Evolutionary conservation across 1,139 yeast genomes (phyloP), one percentile per base, ranked within the genome.

Genomic region (Protomyces inundatus): DNA sequence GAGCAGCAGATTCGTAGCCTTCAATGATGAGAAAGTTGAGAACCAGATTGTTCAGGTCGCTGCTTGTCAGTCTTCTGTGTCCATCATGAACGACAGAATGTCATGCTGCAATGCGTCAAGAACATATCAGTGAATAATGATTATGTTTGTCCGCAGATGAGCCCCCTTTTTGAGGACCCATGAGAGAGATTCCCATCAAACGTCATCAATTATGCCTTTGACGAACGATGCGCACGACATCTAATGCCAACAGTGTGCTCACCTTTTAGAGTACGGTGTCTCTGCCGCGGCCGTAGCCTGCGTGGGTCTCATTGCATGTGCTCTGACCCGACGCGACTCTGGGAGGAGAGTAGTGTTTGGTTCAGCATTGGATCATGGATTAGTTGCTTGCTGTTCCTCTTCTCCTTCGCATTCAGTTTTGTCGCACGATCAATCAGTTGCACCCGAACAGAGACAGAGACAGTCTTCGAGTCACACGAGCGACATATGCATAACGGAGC

Each of bases 1-100:
- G 67, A 2, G 79, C 80, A 0, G 78, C 75, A 2, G 73, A 69
- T 51, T 75, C 74, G 61, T 77, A 75, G 14, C 80, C 80, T 62
- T 77, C 77, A 16, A 74, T 71, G 6, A 77, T 70, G 50, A 77
- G 71, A 61, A 76, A 77, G 69, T 77, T 75, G 73, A 77, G 71
- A 33, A 77, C 73, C 55, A 77, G 65, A 16, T 73, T 67, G 67
- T 77, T 75, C 52, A 77, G 68, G 48, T 71, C 76, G 14, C 72
- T 70, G 45, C 4, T 55, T 66, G 63, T 42, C 50, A 45, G 42
- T 53, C 14, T 10, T 14, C 1, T 7, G 12, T n/a, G 23, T 48
- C 23, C 23, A 39, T n/a, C 32, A 16, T 23, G 33, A 9, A 3
- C 53, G 23, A 34, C 14, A 10, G 14, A 35, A 14, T 33, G 14